Conservation (phyloP, 2,329 filamentous ascomycete genomes). For the Neopestalotiopsis sp. region DNA sequence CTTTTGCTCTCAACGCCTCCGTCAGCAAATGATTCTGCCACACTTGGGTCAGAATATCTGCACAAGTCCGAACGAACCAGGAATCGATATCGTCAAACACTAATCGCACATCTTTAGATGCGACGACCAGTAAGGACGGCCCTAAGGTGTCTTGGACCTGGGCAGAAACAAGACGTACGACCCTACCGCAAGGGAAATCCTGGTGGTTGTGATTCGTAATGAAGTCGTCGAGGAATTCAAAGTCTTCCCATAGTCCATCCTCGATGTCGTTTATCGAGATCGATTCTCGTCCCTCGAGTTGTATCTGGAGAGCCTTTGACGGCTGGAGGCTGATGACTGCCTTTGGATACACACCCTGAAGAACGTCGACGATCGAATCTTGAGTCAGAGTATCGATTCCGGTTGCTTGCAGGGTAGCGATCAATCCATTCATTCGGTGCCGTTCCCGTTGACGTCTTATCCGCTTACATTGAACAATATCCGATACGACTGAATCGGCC, state of each 20-base stretch:
- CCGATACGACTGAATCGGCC: slow-evolving; percentile 41
- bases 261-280: slow-evolving; percentile 36
- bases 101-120: slow-evolving; percentile 22
- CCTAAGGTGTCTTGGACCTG: slow-evolving; percentile 38
- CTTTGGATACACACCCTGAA: slow-evolving; percentile 39
- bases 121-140: slow-evolving; percentile 42
- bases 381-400: slow-evolving; percentile 22
- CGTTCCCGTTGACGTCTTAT: slow-evolving; percentile 44
- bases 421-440: slow-evolving; percentile 40
- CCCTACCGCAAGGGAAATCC: slow-evolving; percentile 29
- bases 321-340: slow-evolving; percentile 35
- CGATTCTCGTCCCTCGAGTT: slow-evolving; percentile 30
- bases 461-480: slow-evolving; percentile 44
- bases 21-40: slow-evolving; percentile 37
- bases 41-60: slow-evolving; percentile 34
- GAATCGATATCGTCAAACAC: slow-evolving; percentile 45
- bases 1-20: slow-evolving; percentile 42
- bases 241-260: slow-evolving; percentile 50
- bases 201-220: slow-evolving; percentile 41
- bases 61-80: slow-evolving; percentile 41
- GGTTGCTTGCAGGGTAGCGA: slow-evolving; percentile 31
- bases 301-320: slow-evolving; percentile 28
- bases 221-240: slow-evolving; percentile 42
- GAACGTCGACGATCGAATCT: slow-evolving; percentile 30
- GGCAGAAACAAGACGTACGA: slow-evolving; percentile 43